Percentiles rank a stretch among this genome's conserved stretches.
Conservation (phyloP, 1,284 basidiomycete genomes). For the Coniferiporia weirii region DNA sequence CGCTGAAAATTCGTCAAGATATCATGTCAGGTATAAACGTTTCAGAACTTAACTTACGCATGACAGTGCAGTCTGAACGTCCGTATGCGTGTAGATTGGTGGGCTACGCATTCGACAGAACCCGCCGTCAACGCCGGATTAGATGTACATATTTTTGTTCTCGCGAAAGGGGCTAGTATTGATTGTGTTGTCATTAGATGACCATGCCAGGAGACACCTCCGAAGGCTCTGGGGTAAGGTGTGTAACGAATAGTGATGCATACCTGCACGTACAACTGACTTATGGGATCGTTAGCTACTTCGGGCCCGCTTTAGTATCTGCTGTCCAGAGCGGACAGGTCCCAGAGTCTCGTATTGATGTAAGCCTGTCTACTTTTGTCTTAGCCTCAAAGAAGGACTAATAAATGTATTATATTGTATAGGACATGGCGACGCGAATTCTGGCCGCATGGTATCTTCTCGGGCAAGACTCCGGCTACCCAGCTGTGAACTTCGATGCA, state of each 20-base stretch:
- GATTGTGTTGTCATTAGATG: conserved; percentile 23
- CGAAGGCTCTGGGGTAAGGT: conserved; percentile 21
- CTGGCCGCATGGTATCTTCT: conserved; percentile 46
- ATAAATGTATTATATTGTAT: background rate
- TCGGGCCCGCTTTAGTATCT: conserved; percentile 44
- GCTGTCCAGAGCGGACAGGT: conserved; percentile 40
- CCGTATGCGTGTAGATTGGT: conserved; percentile 35
- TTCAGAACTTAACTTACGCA: background rate
- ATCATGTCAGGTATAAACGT: conserved; percentile 13
- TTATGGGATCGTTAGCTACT: conserved; percentile 31
- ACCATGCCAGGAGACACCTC: conserved; percentile 66
- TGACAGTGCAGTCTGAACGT: too few relatives aligned
- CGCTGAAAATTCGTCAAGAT: conserved; percentile 1
- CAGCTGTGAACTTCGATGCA: conserved; percentile 46
- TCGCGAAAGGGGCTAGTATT: background rate
- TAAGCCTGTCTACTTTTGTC: background rate
- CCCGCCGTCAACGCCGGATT: conserved; percentile 39
- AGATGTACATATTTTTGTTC: conserved; percentile 31
- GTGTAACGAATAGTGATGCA: background rate
- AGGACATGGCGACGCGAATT: conserved; percentile 63
- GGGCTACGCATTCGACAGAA: conserved; percentile 33
- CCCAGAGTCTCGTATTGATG: conserved; percentile 42
- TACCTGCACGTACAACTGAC: background rate
- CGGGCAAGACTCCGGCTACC: conserved; percentile 43
- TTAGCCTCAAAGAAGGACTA: background rate